A percentile compares a stretch with the other conserved stretches of the same genome.
phyloP scores from a whole-genome alignment of 2,329 filamentous ascomycete genomes.

The Phialophora tarda region DNA sequence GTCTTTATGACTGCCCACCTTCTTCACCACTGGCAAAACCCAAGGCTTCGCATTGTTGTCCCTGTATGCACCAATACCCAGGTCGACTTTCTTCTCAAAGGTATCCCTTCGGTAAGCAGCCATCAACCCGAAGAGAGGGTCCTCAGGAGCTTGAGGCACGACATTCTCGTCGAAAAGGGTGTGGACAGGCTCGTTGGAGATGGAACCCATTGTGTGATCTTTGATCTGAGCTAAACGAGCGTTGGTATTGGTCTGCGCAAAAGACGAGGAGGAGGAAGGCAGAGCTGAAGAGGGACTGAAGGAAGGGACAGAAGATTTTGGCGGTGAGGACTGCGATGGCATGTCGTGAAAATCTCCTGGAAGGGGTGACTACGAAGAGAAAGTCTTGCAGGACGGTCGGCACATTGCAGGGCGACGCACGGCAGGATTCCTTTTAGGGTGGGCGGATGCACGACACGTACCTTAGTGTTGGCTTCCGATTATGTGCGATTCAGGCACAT shows the following conservation, averaged over 20 bases:
- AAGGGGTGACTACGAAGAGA: constrained; percentile 9
- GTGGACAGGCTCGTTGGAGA: constrained; percentile 14
- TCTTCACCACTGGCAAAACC: constrained; percentile 94
- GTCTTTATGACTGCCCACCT: constrained; percentile 62
- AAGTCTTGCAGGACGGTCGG: constrained; percentile 9
- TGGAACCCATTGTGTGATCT: constrained; percentile 70
- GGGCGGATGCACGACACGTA: constrained; percentile 21
- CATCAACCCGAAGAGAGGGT: constrained; percentile 92
- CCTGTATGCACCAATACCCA: constrained; percentile 94
- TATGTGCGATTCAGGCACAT: not conserved
- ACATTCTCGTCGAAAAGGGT: constrained; percentile 76
- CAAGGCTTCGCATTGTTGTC: constrained; percentile 96
- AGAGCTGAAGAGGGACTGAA: constrained; percentile 14
- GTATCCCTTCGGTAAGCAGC: constrained; percentile 82
- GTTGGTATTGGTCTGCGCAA: constrained; percentile 47
- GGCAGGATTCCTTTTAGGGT: constrained; percentile 4
- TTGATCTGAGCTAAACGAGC: constrained; percentile 66
- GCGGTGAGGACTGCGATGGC: constrained; percentile 25
- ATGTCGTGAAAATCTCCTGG: constrained; percentile 15
- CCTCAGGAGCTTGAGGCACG: constrained; percentile 90
- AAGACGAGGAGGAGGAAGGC: constrained; percentile 52
- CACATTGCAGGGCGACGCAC: constrained; percentile 10
- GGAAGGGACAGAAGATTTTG: constrained; percentile 18
- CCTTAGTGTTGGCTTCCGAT: not conserved
- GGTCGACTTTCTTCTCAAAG: constrained; percentile 80